Evolutionary conservation across 352 stramenopile genomes (phyloP).

Genomic region (Pseudoperonospora humuli): DNA sequence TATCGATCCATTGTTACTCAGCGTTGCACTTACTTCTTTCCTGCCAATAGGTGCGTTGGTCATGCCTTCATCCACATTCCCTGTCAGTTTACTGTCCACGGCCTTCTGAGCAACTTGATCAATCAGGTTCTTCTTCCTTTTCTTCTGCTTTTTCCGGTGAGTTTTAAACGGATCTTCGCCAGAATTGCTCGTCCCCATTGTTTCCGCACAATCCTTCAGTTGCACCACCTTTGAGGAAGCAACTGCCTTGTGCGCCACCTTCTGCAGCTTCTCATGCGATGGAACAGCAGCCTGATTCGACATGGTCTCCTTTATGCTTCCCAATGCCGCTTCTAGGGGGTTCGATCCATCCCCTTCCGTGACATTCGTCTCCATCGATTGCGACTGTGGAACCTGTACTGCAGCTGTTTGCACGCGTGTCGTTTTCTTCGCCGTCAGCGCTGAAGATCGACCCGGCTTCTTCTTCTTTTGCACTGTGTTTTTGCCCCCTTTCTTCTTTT

Average conservation of each 20-base stretch:
- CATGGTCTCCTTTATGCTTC: constrained; percentile 28
- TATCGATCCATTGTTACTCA: not conserved
- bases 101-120: not conserved
- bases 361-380: constrained; percentile 4
- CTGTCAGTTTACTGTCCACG: not conserved
- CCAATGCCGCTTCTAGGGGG: constrained; percentile 28
- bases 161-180: not conserved
- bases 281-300: constrained; percentile 2
- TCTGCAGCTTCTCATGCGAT: constrained; percentile 15
- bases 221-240: constrained; percentile 5
- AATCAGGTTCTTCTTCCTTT: not conserved
- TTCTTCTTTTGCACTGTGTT: constrained; percentile 7
- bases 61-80: not conserved
- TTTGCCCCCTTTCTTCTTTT: not conserved
- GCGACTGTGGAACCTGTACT: constrained; percentile 2
- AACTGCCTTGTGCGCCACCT: not conserved
- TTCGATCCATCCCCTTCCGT: constrained; percentile 16
- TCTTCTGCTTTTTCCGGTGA: constrained; percentile 4
- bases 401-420: not conserved
- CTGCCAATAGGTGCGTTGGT: not conserved
- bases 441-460: constrained; percentile 1
- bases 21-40: not conserved
- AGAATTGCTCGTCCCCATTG: too few relatives aligned
- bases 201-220: not conserved
- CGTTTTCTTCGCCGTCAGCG: constrained; percentile 7